Percentiles rank a stretch among this genome's conserved stretches.
phyloP scores from a whole-genome alignment of 495 filamentous ascomycete species.

The Acidiella bohemica region DNA sequence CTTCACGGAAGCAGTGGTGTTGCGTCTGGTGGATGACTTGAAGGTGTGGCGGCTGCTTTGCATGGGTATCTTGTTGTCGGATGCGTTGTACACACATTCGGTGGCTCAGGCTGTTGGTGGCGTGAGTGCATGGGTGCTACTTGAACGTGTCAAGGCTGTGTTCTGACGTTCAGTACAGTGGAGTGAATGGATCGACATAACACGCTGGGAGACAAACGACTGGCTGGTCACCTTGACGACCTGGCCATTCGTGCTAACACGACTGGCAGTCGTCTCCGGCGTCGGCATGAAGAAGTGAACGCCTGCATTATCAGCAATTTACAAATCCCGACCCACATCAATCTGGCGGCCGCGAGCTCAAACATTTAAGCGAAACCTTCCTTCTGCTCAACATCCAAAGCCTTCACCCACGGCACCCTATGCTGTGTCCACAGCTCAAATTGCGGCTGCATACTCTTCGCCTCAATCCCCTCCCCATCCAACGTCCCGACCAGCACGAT shows the following conservation, averaged over 20 bases:
- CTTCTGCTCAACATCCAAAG: conserved; percentile 1
- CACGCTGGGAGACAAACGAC: conserved; percentile 3
- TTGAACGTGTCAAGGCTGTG: no score
- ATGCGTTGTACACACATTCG: conserved; percentile 8
- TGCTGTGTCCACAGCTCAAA: conserved; percentile 1
- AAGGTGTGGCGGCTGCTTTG: conserved; percentile 7
- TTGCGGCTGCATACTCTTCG: neutral
- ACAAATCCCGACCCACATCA: no score
- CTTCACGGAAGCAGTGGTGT: conserved; percentile 12
- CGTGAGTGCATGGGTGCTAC: neutral
- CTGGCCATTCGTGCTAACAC: conserved; percentile 9
- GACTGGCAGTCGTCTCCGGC: no score
- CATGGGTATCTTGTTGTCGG: conserved; percentile 11
- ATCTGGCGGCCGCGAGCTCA: no score
- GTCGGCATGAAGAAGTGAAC: no score
- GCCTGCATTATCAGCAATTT: no score
- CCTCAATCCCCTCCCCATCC: neutral
- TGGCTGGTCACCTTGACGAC: conserved; percentile 11
- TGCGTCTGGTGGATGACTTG: conserved; percentile 12
- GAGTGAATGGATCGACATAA: neutral
- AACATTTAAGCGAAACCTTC: no score
- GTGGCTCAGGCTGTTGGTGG: conserved; percentile 7
- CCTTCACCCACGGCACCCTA: neutral
- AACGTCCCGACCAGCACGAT: conserved; percentile 1
- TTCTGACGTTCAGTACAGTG: no score